Conservation (phyloP, 2,329 filamentous ascomycete species). For the Venturia oleaginea region DNA sequence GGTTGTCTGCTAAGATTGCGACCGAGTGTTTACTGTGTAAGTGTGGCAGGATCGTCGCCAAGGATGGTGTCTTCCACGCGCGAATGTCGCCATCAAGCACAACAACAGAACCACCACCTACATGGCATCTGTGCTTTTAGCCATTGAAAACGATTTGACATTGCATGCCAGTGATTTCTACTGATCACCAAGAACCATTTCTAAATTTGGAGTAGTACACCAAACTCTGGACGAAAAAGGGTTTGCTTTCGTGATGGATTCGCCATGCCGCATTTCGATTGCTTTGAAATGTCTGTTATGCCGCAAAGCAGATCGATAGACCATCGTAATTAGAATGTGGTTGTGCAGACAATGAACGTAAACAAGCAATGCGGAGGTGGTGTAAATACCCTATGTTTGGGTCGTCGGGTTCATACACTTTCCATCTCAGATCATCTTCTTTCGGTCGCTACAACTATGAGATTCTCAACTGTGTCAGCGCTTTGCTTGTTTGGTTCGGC, state of each 20-base stretch:
- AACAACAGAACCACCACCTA: neutral
- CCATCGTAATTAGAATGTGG: neutral
- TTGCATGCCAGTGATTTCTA: neutral
- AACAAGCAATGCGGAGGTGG: neutral
- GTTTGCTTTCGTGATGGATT: neutral
- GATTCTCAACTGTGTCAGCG: neutral
- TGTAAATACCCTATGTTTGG: neutral
- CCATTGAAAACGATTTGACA: neutral
- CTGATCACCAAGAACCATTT: neutral
- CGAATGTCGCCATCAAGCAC: neutral
- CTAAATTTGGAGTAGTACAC: neutral
- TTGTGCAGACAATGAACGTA: neutral
- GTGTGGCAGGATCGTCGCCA: neutral
- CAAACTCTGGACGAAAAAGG: neutral
- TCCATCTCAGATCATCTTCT: neutral
- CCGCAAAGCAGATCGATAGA: neutral
- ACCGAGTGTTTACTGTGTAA: neutral
- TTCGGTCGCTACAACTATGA: neutral
- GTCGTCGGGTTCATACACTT: neutral
- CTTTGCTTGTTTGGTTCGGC: neutral
- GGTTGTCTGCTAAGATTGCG: neutral
- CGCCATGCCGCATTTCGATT: neutral
- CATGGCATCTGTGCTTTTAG: neutral
- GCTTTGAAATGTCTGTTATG: neutral
- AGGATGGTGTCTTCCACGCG: slow-evolving; percentile 1